These are phyloP conservation scores for Xylaria venustula DNA, from an alignment of 495 filamentous ascomycete species.

Conservation along the genomic window DNA sequence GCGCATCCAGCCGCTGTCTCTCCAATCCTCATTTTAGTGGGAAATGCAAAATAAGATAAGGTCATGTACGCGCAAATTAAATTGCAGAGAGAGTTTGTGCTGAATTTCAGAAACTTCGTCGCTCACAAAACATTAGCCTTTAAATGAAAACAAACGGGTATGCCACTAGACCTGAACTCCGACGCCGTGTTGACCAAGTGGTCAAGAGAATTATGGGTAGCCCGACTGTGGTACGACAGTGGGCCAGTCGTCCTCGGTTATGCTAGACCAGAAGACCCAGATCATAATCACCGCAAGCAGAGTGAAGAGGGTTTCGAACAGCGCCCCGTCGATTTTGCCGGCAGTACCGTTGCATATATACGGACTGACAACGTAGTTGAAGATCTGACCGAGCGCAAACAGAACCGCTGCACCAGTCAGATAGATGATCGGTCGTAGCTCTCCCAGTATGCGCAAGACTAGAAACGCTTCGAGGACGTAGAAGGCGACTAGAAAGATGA, in stretches of 20 bases:
- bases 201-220: constrained; percentile 27
- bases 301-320: constrained; percentile 94
- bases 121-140: constrained; percentile 14
- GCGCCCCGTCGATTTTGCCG: constrained; percentile 85
- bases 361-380: constrained; percentile 89
- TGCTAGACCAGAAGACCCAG: constrained; percentile 98
- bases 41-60: constrained; percentile 9
- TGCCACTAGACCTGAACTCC: constrained; percentile 29
- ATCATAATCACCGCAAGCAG: constrained; percentile 74
- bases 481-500: constrained; percentile 83
- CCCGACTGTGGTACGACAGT: constrained; percentile 35
- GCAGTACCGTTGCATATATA: constrained; percentile 80
- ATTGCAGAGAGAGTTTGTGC: constrained; percentile 11
- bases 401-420: constrained; percentile 69
- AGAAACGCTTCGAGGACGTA: constrained; percentile 78
- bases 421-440: constrained; percentile 85
- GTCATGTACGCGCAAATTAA: constrained; percentile 20
- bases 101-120: constrained; percentile 17
- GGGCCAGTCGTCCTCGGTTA: constrained; percentile 99
- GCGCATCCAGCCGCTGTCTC: constrained; percentile 13
- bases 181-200: constrained; percentile 24
- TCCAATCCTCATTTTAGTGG: constrained; percentile 9
- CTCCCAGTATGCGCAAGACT: constrained; percentile 80
- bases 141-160: constrained; percentile 34
- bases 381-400: constrained; percentile 91